Percentiles rank a stretch among this genome's conserved stretches.
Conservation (phyloP, 352 stramenopile genomes). For the Globisporangium acanthophoron region DNA sequence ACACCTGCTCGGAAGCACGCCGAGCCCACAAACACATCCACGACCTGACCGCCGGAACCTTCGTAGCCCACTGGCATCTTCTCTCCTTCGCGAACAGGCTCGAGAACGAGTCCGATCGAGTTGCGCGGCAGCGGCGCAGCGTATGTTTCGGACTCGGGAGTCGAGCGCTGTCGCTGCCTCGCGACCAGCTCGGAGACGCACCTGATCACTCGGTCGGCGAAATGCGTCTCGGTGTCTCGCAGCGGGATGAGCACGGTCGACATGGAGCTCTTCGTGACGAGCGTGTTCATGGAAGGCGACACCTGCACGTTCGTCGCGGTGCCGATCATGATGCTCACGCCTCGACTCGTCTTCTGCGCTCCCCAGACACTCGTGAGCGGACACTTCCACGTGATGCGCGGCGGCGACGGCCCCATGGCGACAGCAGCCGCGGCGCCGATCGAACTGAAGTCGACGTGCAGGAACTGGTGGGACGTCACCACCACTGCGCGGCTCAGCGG, state of each 20-base stretch:
- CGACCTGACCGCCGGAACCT: constrained; percentile 36
- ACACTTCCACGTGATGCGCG: constrained; percentile 43
- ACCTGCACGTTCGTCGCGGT: constrained; percentile 29
- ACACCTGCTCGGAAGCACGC: constrained; percentile 41
- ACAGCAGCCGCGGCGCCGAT: constrained; percentile 17
- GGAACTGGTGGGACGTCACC: constrained; percentile 68
- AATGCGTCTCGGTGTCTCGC: constrained; percentile 21
- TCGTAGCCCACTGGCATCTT: constrained; percentile 27
- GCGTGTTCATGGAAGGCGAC: constrained; percentile 12
- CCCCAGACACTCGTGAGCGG: constrained; percentile 37
- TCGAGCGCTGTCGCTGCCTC: constrained; percentile 29
- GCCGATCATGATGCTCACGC: constrained; percentile 45
- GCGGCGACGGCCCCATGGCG: constrained; percentile 12
- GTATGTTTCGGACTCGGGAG: constrained; percentile 26
- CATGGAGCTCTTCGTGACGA: constrained; percentile 45
- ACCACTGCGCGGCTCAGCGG: constrained; percentile 58
- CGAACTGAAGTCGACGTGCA: constrained; percentile 45
- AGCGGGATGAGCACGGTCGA: constrained; percentile 40
- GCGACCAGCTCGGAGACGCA: constrained; percentile 37
- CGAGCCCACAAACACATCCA: constrained; percentile 47
- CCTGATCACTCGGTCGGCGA: constrained; percentile 31
- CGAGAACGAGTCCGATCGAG: constrained; percentile 47
- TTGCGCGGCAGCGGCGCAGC: constrained; percentile 33
- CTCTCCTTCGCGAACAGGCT: constrained; percentile 30
- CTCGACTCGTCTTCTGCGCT: constrained; percentile 31